Evolutionary conservation across 179 eudicot species (phyloP), one percentile per base, ranked within the genome.

Genomic region (Carnegiea gigantea): DNA sequence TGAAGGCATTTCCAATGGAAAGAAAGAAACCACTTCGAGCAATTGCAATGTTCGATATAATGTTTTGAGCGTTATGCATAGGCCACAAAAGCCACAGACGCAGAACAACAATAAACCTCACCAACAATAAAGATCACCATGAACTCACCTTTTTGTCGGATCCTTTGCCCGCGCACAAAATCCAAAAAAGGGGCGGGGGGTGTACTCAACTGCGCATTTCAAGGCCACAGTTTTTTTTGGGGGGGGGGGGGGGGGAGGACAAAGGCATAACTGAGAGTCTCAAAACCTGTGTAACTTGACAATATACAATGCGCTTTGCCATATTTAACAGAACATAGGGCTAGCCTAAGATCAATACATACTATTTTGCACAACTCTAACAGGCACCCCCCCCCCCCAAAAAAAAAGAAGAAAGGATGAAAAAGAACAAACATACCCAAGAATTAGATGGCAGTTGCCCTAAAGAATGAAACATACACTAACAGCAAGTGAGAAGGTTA

Each of bases 401-500:
- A 9, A 23, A 23, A 10, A 17, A 62, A 62, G 23, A 9, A 18
- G 23, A 57, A 62, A 62, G 18, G 21, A 5, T 5, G 21, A 9
- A 62, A 62, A 62, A 62, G 30, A 62, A 62, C 68, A 62, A 62
- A 62, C 11, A 70, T 30, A 5, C 3, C 21, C 73, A 70, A 70
- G 43, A 70, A 70, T 70, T 70, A 70, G 73, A 44, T 36, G 46
- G 73, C 23, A 68, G 70, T 54, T 57, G 77, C 64, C 70, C n/a
- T 33, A 78, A 85, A 82, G 82, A 85, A 85, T 85, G 75, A 82
- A 75, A 78, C 78, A 76, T 48, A 79, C 70, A 76, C n/a, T 51
- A 44, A 79, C 24, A 18, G 15, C 30, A 33, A 48, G 44, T 15
- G 33, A 70, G 11, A 48, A 77, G 59, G 68, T 65, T 24, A 76